Evolutionary conservation across 2,329 filamentous ascomycete species (phyloP).

Genomic region (Periconia digitata): DNA sequence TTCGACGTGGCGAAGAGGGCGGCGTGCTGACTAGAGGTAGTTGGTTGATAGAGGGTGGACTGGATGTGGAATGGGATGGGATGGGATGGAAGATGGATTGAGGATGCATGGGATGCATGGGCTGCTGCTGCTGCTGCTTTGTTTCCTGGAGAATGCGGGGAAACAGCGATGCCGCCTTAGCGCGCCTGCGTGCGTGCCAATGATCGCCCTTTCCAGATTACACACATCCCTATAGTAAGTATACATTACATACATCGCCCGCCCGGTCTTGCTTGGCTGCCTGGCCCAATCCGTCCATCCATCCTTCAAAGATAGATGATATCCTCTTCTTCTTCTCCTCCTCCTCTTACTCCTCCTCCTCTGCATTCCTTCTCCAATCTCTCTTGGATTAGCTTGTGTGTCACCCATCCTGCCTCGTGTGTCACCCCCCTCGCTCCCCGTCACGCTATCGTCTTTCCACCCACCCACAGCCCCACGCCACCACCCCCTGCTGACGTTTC

Average conservation of each 20-base stretch:
- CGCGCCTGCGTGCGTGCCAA: constrained; percentile 13
- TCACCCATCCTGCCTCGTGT: not conserved
- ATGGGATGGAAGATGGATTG: too few species aligned
- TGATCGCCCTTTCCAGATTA: constrained; percentile 23
- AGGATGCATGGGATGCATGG: too few species aligned
- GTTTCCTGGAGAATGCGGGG: constrained; percentile 37
- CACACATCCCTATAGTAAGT: too few species aligned
- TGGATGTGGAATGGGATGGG: too few species aligned
- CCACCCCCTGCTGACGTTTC: constrained; percentile 16
- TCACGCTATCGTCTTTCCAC: constrained; percentile 14
- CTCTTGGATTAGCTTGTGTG: constrained; percentile 7
- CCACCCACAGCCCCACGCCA: constrained; percentile 6
- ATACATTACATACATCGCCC: too few species aligned
- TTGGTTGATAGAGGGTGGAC: too few species aligned
- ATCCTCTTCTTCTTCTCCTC: too few species aligned
- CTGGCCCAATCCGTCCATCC: too few species aligned
- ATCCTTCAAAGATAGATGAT: too few species aligned
- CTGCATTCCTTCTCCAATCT: constrained; percentile 2
- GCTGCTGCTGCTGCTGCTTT: constrained; percentile 13
- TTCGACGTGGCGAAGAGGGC: not conserved
- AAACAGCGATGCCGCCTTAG: constrained; percentile 24
- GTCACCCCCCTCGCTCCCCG: constrained; percentile 16
- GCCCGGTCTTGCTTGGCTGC: too few species aligned
- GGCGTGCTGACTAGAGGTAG: too few species aligned
- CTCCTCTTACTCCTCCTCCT: too few species aligned